phyloP scores from a whole-genome alignment of 1,284 basidiomycete species.

The Moesziomyces antarcticus region DNA sequence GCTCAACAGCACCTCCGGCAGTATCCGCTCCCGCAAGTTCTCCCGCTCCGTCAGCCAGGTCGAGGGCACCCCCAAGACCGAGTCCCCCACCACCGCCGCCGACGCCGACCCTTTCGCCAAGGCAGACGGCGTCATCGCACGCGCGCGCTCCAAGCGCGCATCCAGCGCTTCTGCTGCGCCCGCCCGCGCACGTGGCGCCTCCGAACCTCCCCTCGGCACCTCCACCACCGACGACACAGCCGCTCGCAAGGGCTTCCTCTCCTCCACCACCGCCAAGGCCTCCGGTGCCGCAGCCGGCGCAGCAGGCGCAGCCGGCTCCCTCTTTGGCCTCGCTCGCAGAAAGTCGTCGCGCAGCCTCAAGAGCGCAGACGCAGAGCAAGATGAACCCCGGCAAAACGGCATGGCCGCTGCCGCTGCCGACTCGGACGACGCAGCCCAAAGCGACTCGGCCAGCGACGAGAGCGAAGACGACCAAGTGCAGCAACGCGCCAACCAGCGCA shows the following conservation, averaged over 20 bases:
- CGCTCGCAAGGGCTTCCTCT: conserved; percentile 16
- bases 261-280: conserved; percentile 33
- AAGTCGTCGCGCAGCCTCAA: conserved; percentile 31
- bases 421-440: conserved; percentile 5
- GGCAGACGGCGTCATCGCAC: conserved; percentile 31
- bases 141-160: conserved; percentile 23
- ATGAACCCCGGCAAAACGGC: conserved; percentile 3
- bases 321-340: conserved; percentile 21
- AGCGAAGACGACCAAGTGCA: conserved; percentile 11
- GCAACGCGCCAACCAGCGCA: conserved; percentile 11
- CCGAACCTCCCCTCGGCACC: conserved; percentile 2
- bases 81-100: conserved; percentile 1
- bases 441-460: conserved; percentile 8
- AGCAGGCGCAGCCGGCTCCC: conserved; percentile 22
- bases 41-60: conserved; percentile 17
- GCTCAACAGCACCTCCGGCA: conserved; percentile 2
- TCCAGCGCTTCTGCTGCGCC: conserved; percentile 8
- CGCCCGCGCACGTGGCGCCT: conserved; percentile 5
- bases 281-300: conserved; percentile 20
- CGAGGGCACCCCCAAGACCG: conserved; percentile 2
- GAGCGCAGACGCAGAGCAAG: conserved; percentile 5
- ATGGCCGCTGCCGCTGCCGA: conserved; percentile 11
- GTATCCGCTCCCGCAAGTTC: conserved; percentile 20
- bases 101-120: conserved; percentile 29
- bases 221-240: conserved; percentile 1